A percentile compares a stretch with the other conserved stretches of the same genome.
phyloP scores from a whole-genome alignment of 1,284 basidiomycete species.

The Heimioporus retisporus region DNA sequence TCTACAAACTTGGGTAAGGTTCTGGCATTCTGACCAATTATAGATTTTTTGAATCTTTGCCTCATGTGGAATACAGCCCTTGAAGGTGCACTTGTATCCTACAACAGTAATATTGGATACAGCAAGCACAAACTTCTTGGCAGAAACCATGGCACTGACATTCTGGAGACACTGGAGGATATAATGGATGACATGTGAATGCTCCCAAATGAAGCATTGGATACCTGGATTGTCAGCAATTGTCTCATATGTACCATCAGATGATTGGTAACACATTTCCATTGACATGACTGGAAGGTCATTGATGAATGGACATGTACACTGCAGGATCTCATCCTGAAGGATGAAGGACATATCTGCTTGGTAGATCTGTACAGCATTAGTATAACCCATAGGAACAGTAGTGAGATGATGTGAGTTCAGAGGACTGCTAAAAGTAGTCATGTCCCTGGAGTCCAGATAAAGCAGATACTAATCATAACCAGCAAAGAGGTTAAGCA shows the following conservation, averaged over 20 bases:
- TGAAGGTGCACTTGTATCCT: slow-evolving; percentile 38
- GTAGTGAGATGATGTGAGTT: slow-evolving; percentile 16
- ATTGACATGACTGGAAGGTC: slow-evolving; percentile 2
- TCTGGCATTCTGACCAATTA: not conserved
- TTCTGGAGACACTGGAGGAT: too few relatives aligned
- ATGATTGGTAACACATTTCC: not conserved
- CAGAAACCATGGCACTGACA: slow-evolving; percentile 40
- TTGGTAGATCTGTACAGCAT: not conserved
- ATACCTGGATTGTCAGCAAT: too few relatives aligned
- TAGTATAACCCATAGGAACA: slow-evolving; percentile 26
- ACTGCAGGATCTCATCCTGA: not conserved
- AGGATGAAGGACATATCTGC: too few relatives aligned
- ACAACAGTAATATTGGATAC: slow-evolving; percentile 29
- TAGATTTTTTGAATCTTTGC: not conserved
- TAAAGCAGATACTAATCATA: slow-evolving; percentile 23
- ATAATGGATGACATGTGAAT: too few relatives aligned
- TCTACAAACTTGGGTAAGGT: not conserved
- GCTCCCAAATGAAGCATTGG: too few relatives aligned
- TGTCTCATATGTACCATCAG: too few relatives aligned
- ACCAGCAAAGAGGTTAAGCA: slow-evolving; percentile 23
- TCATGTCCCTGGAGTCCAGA: slow-evolving; percentile 10
- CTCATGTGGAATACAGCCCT: not conserved
- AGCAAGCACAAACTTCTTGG: slow-evolving; percentile 36
- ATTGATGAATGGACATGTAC: not conserved
- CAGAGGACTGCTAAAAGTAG: slow-evolving; percentile 24